Base-by-base conservation (phyloP, 2,329 filamentous ascomycete genomes). In the Ascochyta lentis region DNA sequence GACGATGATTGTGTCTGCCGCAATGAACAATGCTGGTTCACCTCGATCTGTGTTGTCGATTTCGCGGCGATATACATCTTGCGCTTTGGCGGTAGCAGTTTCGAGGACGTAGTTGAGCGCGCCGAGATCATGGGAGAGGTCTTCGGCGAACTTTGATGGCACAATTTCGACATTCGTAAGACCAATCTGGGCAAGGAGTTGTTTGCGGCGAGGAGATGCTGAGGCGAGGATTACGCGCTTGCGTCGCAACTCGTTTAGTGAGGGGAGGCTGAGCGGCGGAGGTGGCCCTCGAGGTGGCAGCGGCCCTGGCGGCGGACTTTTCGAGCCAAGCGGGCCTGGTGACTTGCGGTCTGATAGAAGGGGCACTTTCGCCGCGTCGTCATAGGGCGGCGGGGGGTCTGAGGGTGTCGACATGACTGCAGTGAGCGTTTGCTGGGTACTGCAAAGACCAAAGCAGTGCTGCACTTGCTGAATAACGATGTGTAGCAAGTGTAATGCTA, bases 21-120 rank as follows among this genome's bases (percentile, higher is more conserved):
- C 88, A 56, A 98, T 88, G 54, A 98, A 91, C 15, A 98, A 82
- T 6, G 87, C 89, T 0, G 92, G 92, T 64, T 97, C 95, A 51
- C 82, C 85, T 54, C 80, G 77, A 43, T 69, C 76, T 51, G 78
- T 73, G 56, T 85, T 84, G 67, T 86, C 73, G 64, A 88, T 81
- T 65, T 86, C 84, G 37, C 79, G 72, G 27, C 75, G 72, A 76
- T 89, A 89, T 9, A 98, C 90, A 41, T 89, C 84, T 39, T 92
- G 83, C 46, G 89, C 90, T 77, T 99, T 99, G 66, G 89, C 85
- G 22, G 86, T 86, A 3, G 94, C 94, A 2, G 95, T 99, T 54
- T 88, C 86, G 13, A 93, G 83, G 19, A 97, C 95, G 79, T 99
- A 99, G 78, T 96, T 92, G 74, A 91, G 90, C 1, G 95, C 91